Evolutionary conservation across 1,139 yeast genomes (phyloP).

Genomic region (Zygoascus meyerae): DNA sequence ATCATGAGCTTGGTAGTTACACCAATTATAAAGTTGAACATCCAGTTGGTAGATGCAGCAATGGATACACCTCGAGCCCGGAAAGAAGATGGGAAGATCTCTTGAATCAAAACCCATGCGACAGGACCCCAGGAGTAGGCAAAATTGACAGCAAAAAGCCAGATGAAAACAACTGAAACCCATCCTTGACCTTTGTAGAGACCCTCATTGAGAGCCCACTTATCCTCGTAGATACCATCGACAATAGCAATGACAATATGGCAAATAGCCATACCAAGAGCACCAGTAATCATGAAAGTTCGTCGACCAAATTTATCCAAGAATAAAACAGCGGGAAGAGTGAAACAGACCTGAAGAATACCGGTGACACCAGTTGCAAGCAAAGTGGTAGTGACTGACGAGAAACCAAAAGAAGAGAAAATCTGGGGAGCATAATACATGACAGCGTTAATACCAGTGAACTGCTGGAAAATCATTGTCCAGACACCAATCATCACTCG

Average conservation of each 20-base stretch:
- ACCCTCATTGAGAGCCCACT: slow-evolving; percentile 19
- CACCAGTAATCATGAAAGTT: slow-evolving; percentile 47
- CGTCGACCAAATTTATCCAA: slow-evolving; percentile 51
- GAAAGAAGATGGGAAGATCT: slow-evolving; percentile 62
- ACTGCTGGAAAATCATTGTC: slow-evolving; percentile 59
- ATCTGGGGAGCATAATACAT: slow-evolving; percentile 65
- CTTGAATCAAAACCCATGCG: slow-evolving; percentile 73
- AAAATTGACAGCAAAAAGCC: slow-evolving; percentile 65
- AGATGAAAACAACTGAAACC: slow-evolving; percentile 59
- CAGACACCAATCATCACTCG: slow-evolving; percentile 42
- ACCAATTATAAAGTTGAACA: slow-evolving; percentile 61
- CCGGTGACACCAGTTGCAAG: slow-evolving; percentile 38
- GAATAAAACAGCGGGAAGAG: slow-evolving; percentile 42
- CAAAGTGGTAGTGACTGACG: slow-evolving; percentile 45
- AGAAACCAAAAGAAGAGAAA: slow-evolving; percentile 44
- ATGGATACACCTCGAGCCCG: slow-evolving; percentile 69
- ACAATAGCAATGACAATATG: slow-evolving; percentile 30
- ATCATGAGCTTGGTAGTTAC: slow-evolving; percentile 43
- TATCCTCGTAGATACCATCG: slow-evolving; percentile 26
- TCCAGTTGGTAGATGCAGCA: slow-evolving; percentile 73
- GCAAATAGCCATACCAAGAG: slow-evolving; percentile 43
- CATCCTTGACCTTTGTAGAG: slow-evolving; percentile 39
- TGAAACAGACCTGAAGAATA: slow-evolving; percentile 26
- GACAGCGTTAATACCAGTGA: slow-evolving; percentile 66
- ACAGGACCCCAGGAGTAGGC: slow-evolving; percentile 81